phyloP scores from a whole-genome alignment of 495 filamentous ascomycete species.

The Apodospora peruviana region DNA sequence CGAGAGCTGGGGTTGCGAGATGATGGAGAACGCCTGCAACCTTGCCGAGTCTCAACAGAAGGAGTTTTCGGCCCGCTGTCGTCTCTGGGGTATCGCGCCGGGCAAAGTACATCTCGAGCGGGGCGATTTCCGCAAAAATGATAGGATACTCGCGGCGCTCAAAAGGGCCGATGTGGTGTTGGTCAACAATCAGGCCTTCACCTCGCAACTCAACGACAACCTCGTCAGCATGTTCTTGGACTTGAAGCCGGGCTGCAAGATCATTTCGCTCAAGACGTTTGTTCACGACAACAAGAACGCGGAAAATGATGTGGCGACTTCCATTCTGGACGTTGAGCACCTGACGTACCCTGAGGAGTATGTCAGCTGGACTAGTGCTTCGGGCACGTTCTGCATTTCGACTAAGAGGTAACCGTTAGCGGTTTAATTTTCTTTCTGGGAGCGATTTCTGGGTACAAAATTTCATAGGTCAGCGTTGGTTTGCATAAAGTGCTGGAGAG shows the following conservation, averaged over 20 bases:
- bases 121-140: constrained; percentile 78
- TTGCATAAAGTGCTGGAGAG: too few relatives aligned
- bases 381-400: constrained; percentile 81
- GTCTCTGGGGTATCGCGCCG: constrained; percentile 78
- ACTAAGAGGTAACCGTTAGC: constrained; percentile 56
- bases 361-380: constrained; percentile 87
- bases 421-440: background rate
- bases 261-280: constrained; percentile 55
- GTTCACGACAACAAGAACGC: constrained; percentile 41
- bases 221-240: constrained; percentile 90
- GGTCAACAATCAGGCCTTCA: constrained; percentile 97
- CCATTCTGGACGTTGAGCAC: constrained; percentile 65
- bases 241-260: constrained; percentile 82
- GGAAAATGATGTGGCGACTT: constrained; percentile 61
- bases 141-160: constrained; percentile 63
- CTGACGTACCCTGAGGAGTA: constrained; percentile 72
- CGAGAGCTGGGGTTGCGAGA: constrained; percentile 94
- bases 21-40: constrained; percentile 81
- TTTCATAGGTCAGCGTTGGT: too few relatives aligned
- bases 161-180: constrained; percentile 85
- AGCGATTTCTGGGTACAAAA: too few relatives aligned
- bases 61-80: constrained; percentile 79
- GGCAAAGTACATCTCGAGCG: constrained; percentile 75
- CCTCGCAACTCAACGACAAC: constrained; percentile 74
- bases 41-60: constrained; percentile 79